Base-by-base conservation (phyloP, 257 asterid genomes). In the Ajuga chamaepitys region DNA sequence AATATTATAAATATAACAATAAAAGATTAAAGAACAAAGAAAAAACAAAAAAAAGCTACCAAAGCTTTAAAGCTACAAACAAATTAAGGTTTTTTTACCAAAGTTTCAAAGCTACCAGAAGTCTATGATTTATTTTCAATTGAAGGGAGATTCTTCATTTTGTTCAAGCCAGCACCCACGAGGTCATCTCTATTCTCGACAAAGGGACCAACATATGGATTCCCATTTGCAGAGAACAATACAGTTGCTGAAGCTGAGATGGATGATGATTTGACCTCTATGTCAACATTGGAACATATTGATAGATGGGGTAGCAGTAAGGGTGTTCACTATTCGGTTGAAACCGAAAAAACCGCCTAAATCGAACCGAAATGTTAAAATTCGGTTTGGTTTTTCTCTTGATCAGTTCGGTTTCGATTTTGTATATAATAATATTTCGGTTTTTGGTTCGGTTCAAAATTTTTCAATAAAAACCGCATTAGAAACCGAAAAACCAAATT, bases 281-380 rank as follows among this genome's bases (percentile, higher is more conserved):
- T 65, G 37, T 58, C 83, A 24, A 56, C 75, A 73, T 71, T 48
- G 50, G 79, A 50, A 57, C 97, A 84, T 86, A 72, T 85, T 86
- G 67, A 73, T 4, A 51, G 97, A 93, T 18, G 88, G 89, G 42
- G 67, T 30, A 38, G 13, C 52, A n/a, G n/a, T n/a, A n/a, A n/a
- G n/a, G n/a, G n/a, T n/a, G n/a, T n/a, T n/a, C n/a, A n/a, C n/a
- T n/a, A n/a, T n/a, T n/a, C n/a, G n/a, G n/a, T n/a, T n/a, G n/a
- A n/a, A n/a, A n/a, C n/a, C n/a, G n/a, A n/a, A n/a, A n/a, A n/a
- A n/a, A n/a, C n/a, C n/a, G n/a, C n/a, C n/a, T n/a, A n/a, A n/a
- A n/a, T n/a, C n/a, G n/a, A n/a, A n/a, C n/a, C n/a, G n/a, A n/a
- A n/a, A n/a, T n/a, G n/a, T n/a, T n/a, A n/a, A n/a, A n/a, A n/a